A percentile compares a stretch with the other conserved stretches of the same genome.
phyloP scores from a whole-genome alignment of 129 eudicot species.

The Deinandra increscens region DNA sequence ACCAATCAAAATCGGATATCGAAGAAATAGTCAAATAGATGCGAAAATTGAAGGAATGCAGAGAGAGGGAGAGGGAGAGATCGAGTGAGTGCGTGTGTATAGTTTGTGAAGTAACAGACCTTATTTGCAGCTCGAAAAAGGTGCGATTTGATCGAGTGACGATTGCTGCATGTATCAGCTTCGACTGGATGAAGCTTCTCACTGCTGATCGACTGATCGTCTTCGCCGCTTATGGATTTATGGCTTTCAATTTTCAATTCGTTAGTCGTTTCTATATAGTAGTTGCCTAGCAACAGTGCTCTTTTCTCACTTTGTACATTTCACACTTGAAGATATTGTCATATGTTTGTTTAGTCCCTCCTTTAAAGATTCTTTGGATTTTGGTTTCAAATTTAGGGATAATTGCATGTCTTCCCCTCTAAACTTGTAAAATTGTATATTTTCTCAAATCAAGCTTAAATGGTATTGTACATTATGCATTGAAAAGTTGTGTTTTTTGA shows the following conservation, averaged over 20 bases:
- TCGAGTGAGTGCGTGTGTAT: not conserved
- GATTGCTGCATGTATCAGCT: slow-evolving; percentile 13
- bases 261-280: slow-evolving; percentile 20
- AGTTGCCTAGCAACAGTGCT: slow-evolving; percentile 5
- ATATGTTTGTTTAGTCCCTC: not conserved
- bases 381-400: slow-evolving; percentile 6
- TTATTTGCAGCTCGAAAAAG: slow-evolving; percentile 21
- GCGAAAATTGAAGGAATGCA: not conserved
- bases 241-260: not conserved
- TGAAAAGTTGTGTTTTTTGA: no score
- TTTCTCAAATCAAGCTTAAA: no score
- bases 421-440: no score
- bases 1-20: not conserved
- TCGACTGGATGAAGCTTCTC: slow-evolving; percentile 13
- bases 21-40: not conserved
- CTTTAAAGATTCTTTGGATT: not conserved
- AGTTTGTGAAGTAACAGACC: slow-evolving; percentile 13
- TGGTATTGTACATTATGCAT: no score
- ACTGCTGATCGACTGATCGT: slow-evolving; percentile 19
- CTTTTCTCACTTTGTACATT: not conserved
- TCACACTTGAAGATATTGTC: not conserved
- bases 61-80: no score
- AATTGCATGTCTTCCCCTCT: no score
- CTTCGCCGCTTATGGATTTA: slow-evolving; percentile 20
- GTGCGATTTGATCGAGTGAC: slow-evolving; percentile 1